Evolutionary conservation across 1,284 basidiomycete species (phyloP).

Genomic region (Malassezia japonica): DNA sequence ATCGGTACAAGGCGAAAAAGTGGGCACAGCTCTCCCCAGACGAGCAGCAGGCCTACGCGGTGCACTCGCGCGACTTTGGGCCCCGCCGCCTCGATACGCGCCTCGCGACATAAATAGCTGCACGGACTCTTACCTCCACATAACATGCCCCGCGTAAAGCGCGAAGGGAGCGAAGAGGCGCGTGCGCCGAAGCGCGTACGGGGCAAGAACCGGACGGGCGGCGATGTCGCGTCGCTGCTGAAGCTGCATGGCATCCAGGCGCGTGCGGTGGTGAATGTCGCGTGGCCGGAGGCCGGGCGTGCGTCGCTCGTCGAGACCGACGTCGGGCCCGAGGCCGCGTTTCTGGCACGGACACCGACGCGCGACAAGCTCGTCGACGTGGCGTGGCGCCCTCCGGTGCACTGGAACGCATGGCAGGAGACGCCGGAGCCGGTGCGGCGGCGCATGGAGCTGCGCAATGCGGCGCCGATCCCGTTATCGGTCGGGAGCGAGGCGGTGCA

Average conservation of each 20-base stretch:
- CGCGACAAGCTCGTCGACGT: conserved; percentile 3
- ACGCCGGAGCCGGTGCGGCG: too few relatives aligned
- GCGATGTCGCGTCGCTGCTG: conserved; percentile 23
- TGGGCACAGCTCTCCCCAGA: neutral
- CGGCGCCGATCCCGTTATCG: neutral
- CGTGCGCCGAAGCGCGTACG: conserved; percentile 2
- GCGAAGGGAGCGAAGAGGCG: conserved; percentile 7
- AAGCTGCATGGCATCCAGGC: conserved; percentile 29
- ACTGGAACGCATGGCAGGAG: too few relatives aligned
- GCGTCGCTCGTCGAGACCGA: neutral
- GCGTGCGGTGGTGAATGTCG: too few relatives aligned
- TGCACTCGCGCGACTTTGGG: neutral
- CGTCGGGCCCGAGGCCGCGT: neutral
- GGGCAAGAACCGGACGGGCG: conserved; percentile 23
- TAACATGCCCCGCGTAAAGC: conserved; percentile 15
- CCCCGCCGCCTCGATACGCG: neutral
- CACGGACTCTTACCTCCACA: conserved; percentile 25
- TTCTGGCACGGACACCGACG: conserved; percentile 9
- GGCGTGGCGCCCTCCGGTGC: neutral
- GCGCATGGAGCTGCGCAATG: too few relatives aligned
- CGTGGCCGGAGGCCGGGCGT: too few relatives aligned
- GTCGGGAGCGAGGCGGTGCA: neutral
- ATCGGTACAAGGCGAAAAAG: neutral
- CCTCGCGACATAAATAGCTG: too few relatives aligned
- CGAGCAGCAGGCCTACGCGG: neutral